phyloP scores from a whole-genome alignment of 2,329 filamentous ascomycete species.

The Fusarium sp. region DNA sequence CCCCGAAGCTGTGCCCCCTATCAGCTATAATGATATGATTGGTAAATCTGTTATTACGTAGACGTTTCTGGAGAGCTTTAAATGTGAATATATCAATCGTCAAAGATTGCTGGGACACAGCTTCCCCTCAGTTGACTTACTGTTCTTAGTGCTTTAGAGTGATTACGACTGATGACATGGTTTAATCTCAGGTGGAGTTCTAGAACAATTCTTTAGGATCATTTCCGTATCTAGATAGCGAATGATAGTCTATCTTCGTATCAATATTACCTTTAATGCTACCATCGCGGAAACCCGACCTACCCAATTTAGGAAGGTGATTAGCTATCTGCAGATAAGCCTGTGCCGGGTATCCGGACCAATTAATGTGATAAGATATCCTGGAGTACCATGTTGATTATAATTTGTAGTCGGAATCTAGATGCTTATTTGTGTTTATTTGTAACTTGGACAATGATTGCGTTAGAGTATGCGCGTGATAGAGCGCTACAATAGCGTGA shows the following conservation, averaged over 20 bases:
- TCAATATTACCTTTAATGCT: neutral
- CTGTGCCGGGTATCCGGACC: slow-evolving; percentile 24
- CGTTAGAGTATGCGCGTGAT: neutral
- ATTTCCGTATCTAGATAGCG: neutral
- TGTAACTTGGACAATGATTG: no score
- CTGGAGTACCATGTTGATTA: neutral
- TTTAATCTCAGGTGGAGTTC: slow-evolving; percentile 9
- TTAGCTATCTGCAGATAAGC: slow-evolving; percentile 18
- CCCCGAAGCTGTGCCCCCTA: no score
- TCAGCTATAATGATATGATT: no score
- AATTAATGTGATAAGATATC: slow-evolving; percentile 12
- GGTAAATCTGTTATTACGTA: no score
- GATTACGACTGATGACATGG: neutral
- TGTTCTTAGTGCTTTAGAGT: neutral
- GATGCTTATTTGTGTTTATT: neutral
- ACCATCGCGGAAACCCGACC: neutral
- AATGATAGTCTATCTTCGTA: neutral
- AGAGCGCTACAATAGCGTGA: no score
- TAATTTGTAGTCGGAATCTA: neutral
- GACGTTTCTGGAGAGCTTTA: no score
- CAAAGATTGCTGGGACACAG: no score
- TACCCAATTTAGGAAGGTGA: slow-evolving; percentile 27
- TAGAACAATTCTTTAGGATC: slow-evolving; percentile 24
- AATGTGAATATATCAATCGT: no score
- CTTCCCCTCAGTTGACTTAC: neutral